Percentiles rank a stretch among this genome's conserved stretches.
Evolutionary conservation across 2,329 filamentous ascomycete species (phyloP).

Genomic region (Ophiognomonia clavigignenti-juglandacearum): DNA sequence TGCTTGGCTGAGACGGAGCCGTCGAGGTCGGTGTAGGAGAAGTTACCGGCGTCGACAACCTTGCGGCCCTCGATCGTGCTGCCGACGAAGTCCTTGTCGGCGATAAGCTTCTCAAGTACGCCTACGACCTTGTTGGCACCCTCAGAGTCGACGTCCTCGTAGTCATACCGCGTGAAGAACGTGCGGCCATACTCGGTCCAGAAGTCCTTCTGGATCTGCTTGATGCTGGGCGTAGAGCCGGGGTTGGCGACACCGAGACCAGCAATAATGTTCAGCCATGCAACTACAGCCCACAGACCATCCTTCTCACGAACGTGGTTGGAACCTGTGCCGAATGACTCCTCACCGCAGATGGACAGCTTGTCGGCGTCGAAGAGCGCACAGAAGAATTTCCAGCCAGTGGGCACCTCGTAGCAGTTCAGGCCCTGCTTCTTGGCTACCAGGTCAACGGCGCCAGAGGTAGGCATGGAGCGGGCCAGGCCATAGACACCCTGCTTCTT

Average conservation of each 20-base stretch:
- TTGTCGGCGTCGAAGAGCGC: slow-evolving; percentile 91
- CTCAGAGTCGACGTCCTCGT: slow-evolving; percentile 88
- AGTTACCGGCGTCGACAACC: slow-evolving; percentile 87
- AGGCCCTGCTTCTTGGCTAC: slow-evolving; percentile 93
- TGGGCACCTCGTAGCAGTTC: slow-evolving; percentile 92
- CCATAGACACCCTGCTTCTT: slow-evolving; percentile 95
- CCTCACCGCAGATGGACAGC: slow-evolving; percentile 97
- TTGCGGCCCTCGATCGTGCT: slow-evolving; percentile 77
- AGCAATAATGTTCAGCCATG: slow-evolving; percentile 98
- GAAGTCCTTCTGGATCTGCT: slow-evolving; percentile 94
- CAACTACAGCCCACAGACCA: slow-evolving; percentile 93
- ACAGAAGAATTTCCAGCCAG: slow-evolving; percentile 99
- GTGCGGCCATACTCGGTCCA: slow-evolving; percentile 94
- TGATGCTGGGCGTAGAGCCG: slow-evolving; percentile 81
- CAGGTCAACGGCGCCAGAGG: slow-evolving; percentile 88
- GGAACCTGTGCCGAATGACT: slow-evolving; percentile 95
- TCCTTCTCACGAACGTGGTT: slow-evolving; percentile 99
- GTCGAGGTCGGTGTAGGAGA: slow-evolving; percentile 98
- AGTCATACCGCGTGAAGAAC: slow-evolving; percentile 99
- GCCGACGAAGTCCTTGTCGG: slow-evolving; percentile 69
- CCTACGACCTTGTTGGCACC: slow-evolving; percentile 87
- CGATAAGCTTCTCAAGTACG: slow-evolving; percentile 74
- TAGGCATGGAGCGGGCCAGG: slow-evolving; percentile 95
- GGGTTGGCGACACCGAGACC: slow-evolving; percentile 81
- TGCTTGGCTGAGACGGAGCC: slow-evolving; percentile 94